Evolutionary conservation across 306 rosid genomes (phyloP).

Genomic region (Medicago ruthenica): DNA sequence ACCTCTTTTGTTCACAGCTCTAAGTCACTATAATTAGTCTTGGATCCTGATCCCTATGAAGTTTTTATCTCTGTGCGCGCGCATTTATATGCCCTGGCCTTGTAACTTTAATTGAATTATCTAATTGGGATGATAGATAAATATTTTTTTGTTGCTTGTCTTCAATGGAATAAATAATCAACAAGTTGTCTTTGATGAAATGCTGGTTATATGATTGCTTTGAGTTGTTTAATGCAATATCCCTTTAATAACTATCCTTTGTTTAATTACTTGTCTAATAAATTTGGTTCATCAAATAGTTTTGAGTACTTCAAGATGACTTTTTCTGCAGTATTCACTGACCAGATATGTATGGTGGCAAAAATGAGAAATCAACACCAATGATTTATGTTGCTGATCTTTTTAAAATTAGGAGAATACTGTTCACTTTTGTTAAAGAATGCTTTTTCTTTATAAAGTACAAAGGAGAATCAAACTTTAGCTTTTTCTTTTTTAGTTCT

Average conservation of each 20-base stretch:
- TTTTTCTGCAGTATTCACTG: constrained; percentile 41
- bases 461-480: constrained; percentile 54
- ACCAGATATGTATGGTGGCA: constrained; percentile 43
- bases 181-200: constrained; percentile 25
- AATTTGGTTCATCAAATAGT: constrained; percentile 38
- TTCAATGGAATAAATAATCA: constrained; percentile 32
- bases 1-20: constrained; percentile 1
- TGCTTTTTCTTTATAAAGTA: constrained; percentile 52
- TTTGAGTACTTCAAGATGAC: constrained; percentile 34
- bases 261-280: constrained; percentile 26
- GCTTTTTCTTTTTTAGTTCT: constrained; percentile 63
- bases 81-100: constrained; percentile 7
- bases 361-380: constrained; percentile 41
- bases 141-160: constrained; percentile 33
- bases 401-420: constrained; percentile 43
- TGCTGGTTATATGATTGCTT: constrained; percentile 32
- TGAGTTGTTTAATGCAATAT: constrained; percentile 42
- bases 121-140: constrained; percentile 32
- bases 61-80: background rate
- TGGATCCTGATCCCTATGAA: constrained; percentile 3
- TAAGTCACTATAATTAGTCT: constrained; percentile 15
- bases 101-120: constrained; percentile 17
- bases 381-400: constrained; percentile 37
- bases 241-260: constrained; percentile 9
- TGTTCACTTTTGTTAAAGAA: constrained; percentile 45